Evolutionary conservation across 495 filamentous ascomycete genomes (phyloP), one percentile per base, ranked within the genome.

Genomic region (Penicillium odoratum): DNA sequence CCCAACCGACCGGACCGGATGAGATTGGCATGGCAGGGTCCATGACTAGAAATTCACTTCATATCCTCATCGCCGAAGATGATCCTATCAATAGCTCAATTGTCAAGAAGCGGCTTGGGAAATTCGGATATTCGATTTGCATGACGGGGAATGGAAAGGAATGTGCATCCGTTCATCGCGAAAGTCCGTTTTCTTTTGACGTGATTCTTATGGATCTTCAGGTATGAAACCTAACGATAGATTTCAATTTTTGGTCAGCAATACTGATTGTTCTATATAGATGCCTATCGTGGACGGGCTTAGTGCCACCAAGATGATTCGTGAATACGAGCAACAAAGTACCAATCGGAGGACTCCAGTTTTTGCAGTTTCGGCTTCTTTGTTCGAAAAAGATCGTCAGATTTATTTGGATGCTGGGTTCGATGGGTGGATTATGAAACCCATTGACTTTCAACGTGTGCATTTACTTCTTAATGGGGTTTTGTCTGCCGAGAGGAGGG

Each of bases 151-250:
- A 96, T 63, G 92, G 92, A 10, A 86, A 94, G 66, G 90, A 93
- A 63, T 96, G 92, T 65, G 87, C 87, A 1, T 74, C 79, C 42
- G 74, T 81, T 9, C 92, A 89, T 66, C 74, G 69, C 34, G 85
- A 88, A 34, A 78, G 79, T 50, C 74, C 82, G 0, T 60, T 54
- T 21, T 71, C 57, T 13, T 96, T 86, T 61, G 89, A 96, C 74
- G 86, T 91, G 16, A 77, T 97, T n/a, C 76, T 97, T 61, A 97
- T 97, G 92, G 92, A 97, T 66, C 90, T 97, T 79, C 92, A 97
- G 79, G 91, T 91, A 63, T 65, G 79, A 46, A 33, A 15, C 7
- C 47, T 33, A 53, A 25, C 26, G 21, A n/a, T 6, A 28, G 13
- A 1, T 25, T 13, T 6, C 40, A 18, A 36, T 8, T 21, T 21